phyloP scores from a whole-genome alignment of 108 stramenopile species.

The Pseudonitzschia pungens region DNA sequence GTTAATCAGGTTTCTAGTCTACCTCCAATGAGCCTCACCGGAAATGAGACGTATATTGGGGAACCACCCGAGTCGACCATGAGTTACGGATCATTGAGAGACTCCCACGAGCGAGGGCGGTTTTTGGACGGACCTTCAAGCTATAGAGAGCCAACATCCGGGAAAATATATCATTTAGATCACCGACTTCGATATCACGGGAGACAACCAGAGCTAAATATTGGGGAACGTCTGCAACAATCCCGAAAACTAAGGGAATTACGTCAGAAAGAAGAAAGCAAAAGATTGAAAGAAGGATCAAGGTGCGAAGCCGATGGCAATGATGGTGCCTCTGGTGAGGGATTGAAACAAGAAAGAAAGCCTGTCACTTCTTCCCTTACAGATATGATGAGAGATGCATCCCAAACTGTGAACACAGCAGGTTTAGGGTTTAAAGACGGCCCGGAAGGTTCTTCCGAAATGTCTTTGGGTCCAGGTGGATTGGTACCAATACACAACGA shows the following conservation, averaged over 20 bases:
- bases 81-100: constrained; percentile 37
- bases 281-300: neutral
- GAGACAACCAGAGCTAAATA: constrained; percentile 18
- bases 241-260: constrained; percentile 14
- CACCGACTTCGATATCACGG: constrained; percentile 25
- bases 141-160: constrained; percentile 35
- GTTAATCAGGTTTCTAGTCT: constrained; percentile 23
- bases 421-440: neutral
- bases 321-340: neutral
- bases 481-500: neutral
- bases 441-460: neutral
- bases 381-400: constrained; percentile 32
- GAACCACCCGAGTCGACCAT: constrained; percentile 29
- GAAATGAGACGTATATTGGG: neutral
- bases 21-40: constrained; percentile 33
- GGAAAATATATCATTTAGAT: constrained; percentile 28
- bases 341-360: neutral
- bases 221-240: constrained; percentile 40
- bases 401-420: constrained; percentile 14
- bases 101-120: constrained; percentile 34
- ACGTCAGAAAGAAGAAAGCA: constrained; percentile 14
- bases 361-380: constrained; percentile 24
- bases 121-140: constrained; percentile 39
- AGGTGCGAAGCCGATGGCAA: neutral
- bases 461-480: neutral